Conservation (phyloP, 768 basidiomycete genomes). For the Boletus sp. region DNA sequence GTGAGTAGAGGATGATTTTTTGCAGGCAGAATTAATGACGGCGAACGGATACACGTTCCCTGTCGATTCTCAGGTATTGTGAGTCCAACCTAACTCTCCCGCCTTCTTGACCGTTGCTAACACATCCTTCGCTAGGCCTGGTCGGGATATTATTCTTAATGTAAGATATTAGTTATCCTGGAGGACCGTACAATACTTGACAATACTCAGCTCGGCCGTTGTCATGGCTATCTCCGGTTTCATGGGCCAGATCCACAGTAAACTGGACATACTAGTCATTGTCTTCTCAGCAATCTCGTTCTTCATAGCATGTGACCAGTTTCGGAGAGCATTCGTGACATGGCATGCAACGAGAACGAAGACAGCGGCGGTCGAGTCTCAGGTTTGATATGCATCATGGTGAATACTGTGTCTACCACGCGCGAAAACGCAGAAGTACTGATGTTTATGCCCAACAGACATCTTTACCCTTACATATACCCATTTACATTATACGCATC, state of each 20-base stretch:
- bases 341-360: constrained; percentile 18
- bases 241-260: constrained; percentile 11
- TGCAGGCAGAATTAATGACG: not conserved
- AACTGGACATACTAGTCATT: constrained; percentile 14
- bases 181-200: not conserved
- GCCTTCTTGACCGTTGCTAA: not conserved
- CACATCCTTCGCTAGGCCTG: constrained; percentile 6
- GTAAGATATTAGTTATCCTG: constrained; percentile 2
- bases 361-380: not conserved
- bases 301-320: constrained; percentile 21
- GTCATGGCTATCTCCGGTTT: constrained; percentile 17
- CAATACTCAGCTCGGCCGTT: constrained; percentile 11
- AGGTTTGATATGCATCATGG: constrained; percentile 7
- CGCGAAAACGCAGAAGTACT: not conserved
- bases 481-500: not conserved
- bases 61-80: constrained; percentile 16
- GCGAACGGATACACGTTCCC: not conserved
- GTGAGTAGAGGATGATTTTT: constrained; percentile 11
- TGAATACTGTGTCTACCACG: not conserved
- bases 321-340: constrained; percentile 17
- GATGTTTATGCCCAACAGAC: not conserved
- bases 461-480: not conserved
- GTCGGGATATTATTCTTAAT: constrained; percentile 22
- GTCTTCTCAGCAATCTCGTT: constrained; percentile 14
- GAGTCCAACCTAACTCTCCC: not conserved